Evolutionary conservation across 306 rosid genomes (phyloP), one percentile per base, ranked within the genome.

Genomic region (Prunus mume): DNA sequence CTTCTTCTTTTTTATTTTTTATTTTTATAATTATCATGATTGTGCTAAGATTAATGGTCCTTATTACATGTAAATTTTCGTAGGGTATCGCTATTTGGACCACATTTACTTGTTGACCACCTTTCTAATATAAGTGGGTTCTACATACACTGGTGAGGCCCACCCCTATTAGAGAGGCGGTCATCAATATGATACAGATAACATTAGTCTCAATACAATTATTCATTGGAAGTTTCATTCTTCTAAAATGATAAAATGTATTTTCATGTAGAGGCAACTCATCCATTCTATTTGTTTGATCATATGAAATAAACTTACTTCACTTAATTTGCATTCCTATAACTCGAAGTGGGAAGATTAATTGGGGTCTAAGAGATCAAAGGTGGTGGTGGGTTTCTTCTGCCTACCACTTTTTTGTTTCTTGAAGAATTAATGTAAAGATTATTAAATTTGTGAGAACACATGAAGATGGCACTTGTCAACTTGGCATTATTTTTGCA

Each of bases 401-500:
- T 34, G 10, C 43, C 34, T 22, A 28, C 41, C 54, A 57, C 43
- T 22, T 72, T 15, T 14, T 22, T 12, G 22, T n/a, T 57, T 1
- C 3, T 56, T 14, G 67, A 72, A 72, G 58, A 73, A 25, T 2
- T 24, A 73, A 15, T 22, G 28, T 13, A 10, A 10, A 17, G 0
- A 14, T 8, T 55, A 72, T 43, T 45, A 24, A 20, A 72, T 57
- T 57, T 41, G 24, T 38, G 43, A 38, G 68, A 58, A 57, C 32
- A 22, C 15, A 15, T 57, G 22, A 55, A 7, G 14, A 71, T 32
- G 52, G 30, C 65, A 14, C 34, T 55, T 20, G 76, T 51, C 65
- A 71, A 55, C 65, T 55, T 71, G 65, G 43, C 52, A 54, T 24
- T 43, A 20, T 3, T 71, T 49, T 71, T 71, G 76, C 17, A 60